Evolutionary conservation across 2,329 filamentous ascomycete species (phyloP), one percentile per base, ranked within the genome.

Genomic region (Karstenula rhodostoma): DNA sequence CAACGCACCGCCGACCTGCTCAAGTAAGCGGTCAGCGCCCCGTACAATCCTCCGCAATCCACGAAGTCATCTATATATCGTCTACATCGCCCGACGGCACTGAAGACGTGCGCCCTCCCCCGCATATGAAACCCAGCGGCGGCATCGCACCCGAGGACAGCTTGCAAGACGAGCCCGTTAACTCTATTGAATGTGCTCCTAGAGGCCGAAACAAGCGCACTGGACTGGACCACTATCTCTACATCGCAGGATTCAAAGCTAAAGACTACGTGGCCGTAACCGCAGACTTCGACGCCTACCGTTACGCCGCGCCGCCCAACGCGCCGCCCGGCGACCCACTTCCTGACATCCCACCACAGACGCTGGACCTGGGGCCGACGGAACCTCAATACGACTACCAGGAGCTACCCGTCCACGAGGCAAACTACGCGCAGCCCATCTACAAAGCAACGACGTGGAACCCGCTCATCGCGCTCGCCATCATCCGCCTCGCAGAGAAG

Each of bases 381-480:
- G 33, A 25, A 22, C 4, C 22, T 1, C 19, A 22, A 8, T 5
- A 37, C 10, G 19, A 37, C 10, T 47, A 37, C 43, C 3, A 3
- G 3, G 2, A 6, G 27, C 19, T 22, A 3, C 42, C 53, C 4
- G 4, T 6, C 4, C 33, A 10, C 10, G 15, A 37, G 1, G 2
- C 9, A 12, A 0, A 8, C 2, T 65, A 65, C 56, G 33, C 22
- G 12, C 27, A 49, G 1, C 42, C 61, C 4, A 66, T 73, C 47
- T 72, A 72, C 63, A 19, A 43, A 4, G 64, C 49, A 25, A 53
- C 6, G 3, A 69, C 72, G 1, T 49, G 35, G 27, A 68, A 70
- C 35, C 62, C 69, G 1, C 42, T 67, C 1, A 37, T 73, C 32
- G 62, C 59, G 48, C 61, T 73, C 32, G 62, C 70, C 4, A 70